phyloP scores from a whole-genome alignment of 2,329 filamentous ascomycete genomes.

The Alternaria tenuissima region DNA sequence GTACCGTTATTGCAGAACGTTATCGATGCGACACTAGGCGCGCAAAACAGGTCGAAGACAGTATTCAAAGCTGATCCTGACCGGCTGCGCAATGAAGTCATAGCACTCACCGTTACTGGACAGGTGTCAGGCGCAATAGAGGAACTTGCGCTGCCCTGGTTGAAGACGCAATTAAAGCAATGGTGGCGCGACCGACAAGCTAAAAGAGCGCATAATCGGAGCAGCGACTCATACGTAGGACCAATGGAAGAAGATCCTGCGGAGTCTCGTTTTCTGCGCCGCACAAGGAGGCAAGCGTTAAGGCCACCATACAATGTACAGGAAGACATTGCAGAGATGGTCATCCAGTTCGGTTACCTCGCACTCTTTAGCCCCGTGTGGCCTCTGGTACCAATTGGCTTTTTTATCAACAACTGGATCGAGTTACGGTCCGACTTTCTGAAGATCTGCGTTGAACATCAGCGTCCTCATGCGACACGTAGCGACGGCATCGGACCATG shows the following conservation, averaged over 20 bases:
- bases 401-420: conserved; percentile 50
- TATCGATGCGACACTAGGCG: conserved; percentile 26
- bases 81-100: conserved; percentile 44
- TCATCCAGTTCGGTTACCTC: conserved; percentile 48
- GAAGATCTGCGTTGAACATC: conserved; percentile 46
- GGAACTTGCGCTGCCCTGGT: conserved; percentile 42
- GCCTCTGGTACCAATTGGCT: conserved; percentile 47
- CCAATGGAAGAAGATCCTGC: conserved; percentile 35
- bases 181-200: conserved; percentile 43
- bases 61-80: conserved; percentile 39
- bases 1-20: conserved; percentile 35
- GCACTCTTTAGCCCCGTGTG: conserved; percentile 47
- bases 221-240: background rate
- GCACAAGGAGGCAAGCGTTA: conserved; percentile 40
- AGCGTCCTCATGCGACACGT: conserved; percentile 38
- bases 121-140: conserved; percentile 42
- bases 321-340: conserved; percentile 47
- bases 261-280: conserved; percentile 40
- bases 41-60: conserved; percentile 16
- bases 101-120: conserved; percentile 44
- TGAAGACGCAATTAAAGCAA: conserved; percentile 37
- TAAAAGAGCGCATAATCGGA: conserved; percentile 1
- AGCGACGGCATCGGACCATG: conserved; percentile 46
- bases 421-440: conserved; percentile 47
- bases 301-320: conserved; percentile 46